Evolutionary conservation across 2,329 filamentous ascomycete species (phyloP).

Genomic region (Ophiostoma tasmaniense): DNA sequence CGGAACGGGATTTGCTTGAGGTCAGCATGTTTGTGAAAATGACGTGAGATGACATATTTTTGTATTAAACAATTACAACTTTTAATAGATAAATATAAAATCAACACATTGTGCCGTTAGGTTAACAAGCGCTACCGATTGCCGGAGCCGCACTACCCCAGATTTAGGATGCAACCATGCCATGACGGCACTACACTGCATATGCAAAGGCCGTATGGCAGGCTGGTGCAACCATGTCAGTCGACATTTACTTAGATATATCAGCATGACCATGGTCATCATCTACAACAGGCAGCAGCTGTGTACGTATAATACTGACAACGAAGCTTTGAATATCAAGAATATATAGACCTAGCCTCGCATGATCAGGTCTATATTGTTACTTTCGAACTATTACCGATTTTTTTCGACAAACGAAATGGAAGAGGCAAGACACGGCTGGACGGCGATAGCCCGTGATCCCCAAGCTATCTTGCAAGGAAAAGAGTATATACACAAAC

Average conservation of each 20-base stretch:
- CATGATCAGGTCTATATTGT: too few species aligned
- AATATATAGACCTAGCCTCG: too few species aligned
- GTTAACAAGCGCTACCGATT: neutral
- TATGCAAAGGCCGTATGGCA: neutral
- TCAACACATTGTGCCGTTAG: neutral
- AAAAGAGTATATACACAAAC: neutral
- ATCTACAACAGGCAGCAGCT: neutral
- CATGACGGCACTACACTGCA: neutral
- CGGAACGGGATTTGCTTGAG: neutral
- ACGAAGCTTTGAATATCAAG: too few species aligned
- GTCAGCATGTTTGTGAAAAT: neutral
- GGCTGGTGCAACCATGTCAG: neutral
- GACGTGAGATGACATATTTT: neutral
- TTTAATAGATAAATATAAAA: neutral
- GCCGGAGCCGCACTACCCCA: neutral
- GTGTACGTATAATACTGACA: neutral
- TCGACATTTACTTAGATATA: neutral
- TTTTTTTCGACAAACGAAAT: too few species aligned
- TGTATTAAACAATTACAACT: neutral
- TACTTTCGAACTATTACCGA: too few species aligned
- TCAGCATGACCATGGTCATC: neutral
- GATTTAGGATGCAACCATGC: neutral
- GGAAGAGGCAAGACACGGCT: neutral
- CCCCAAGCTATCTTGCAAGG: neutral
- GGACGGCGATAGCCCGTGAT: neutral